These are phyloP conservation scores for Rhynchosporium agropyri DNA, from an alignment of 2,329 filamentous ascomycete species.

Conservation along the genomic window DNA sequence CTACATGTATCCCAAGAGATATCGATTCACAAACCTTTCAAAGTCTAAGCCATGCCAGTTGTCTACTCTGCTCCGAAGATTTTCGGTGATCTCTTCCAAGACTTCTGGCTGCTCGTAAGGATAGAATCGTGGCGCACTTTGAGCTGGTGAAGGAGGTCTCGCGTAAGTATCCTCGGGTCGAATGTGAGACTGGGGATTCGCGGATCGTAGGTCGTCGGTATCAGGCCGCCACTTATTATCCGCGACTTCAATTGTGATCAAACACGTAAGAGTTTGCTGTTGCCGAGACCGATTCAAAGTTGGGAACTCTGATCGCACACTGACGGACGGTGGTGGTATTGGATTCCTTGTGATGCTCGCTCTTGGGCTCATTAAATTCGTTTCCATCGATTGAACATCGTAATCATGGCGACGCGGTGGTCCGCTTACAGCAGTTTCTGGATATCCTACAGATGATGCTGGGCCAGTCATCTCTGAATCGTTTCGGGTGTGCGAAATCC, in stretches of 20 bases:
- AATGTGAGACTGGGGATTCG: conserved; percentile 47
- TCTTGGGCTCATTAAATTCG: conserved; percentile 74
- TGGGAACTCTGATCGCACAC: conserved; percentile 93
- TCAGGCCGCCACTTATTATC: conserved; percentile 90
- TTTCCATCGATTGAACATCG: conserved; percentile 95
- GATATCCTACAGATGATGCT: conserved; percentile 78
- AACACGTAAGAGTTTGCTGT: conserved; percentile 91
- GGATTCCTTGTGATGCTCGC: conserved; percentile 72
- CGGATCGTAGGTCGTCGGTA: conserved; percentile 72
- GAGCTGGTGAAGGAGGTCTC: conserved; percentile 60
- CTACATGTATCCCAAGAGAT: neutral
- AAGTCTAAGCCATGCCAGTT: conserved; percentile 99
- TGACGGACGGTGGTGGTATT: conserved; percentile 89
- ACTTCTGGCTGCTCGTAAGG: conserved; percentile 77
- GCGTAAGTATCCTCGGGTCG: conserved; percentile 57
- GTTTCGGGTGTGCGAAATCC: conserved; percentile 64
- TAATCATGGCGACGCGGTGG: conserved; percentile 83
- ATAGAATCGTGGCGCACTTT: conserved; percentile 57
- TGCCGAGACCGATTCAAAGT: conserved; percentile 89
- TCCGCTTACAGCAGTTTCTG: conserved; percentile 71
- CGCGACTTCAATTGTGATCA: conserved; percentile 91
- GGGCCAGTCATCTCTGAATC: conserved; percentile 76
- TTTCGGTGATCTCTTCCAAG: conserved; percentile 84
- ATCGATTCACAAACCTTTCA: conserved; percentile 57
- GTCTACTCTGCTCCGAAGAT: conserved; percentile 83